Base-by-base conservation (phyloP, 257 asterid species). In the Ballota nigra region DNA sequence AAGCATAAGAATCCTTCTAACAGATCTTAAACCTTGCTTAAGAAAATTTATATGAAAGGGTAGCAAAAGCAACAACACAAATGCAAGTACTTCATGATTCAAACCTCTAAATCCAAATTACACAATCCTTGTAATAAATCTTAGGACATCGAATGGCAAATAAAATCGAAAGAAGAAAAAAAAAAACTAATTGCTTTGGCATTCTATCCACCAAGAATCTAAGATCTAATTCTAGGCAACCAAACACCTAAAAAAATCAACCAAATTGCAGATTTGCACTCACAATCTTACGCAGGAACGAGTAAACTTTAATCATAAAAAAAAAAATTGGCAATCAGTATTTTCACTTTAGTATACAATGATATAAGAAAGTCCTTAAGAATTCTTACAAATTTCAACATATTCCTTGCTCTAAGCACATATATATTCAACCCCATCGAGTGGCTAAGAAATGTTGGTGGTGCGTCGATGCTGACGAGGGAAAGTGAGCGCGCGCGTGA, bases 161-260 rank as follows among this genome's bases (percentile, higher is more conserved):
- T 63, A 3, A 22, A 33, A 7, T 13, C 16, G 12, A 11, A 24
- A 49, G n/a, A n/a, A n/a, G n/a, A n/a, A 19, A 22, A 51, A 33
- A 22, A 34, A 2, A 8, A 28, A 28, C 31, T 22, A 66, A 43
- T 28, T 28, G 52, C 38, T 72, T 64, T 52, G 23, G 20, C 51
- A 75, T 52, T 24, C 53, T 20, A 68, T 20, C 68, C 55, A 66
- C 66, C 71, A 58, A 47, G 29, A 19, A 53, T 47, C 55, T 10
- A 47, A 75, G 72, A 75, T 71, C 68, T 60, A 45, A 8, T 51
- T 15, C 76, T 68, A 67, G 19, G 26, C 33, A 60, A 74, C 63
- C n/a, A n/a, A n/a, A n/a, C n/a, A n/a, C n/a, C n/a, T n/a, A n/a
- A n/a, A n/a, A n/a, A n/a, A n/a, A n/a, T n/a, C n/a, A n/a, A n/a